Evolutionary conservation across 176 grass and related monocot species (phyloP).

Genomic region (Stipa capillata): DNA sequence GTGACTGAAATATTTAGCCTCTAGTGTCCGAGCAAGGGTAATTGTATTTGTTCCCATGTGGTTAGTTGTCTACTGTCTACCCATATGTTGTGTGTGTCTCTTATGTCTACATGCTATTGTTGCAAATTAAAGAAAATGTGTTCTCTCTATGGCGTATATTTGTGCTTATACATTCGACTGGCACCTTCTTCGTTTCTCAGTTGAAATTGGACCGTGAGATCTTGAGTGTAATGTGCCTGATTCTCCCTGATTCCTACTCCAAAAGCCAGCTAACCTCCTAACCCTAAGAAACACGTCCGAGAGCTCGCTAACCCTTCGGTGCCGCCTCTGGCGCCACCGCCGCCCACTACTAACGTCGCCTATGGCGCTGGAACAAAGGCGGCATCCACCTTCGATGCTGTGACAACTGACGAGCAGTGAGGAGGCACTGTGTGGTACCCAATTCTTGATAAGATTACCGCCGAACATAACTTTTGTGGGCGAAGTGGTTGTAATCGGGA

Average conservation of each 20-base stretch:
- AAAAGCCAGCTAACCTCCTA: neutral
- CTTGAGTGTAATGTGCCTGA: too few species aligned
- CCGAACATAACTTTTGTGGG: neutral
- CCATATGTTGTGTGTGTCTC: neutral
- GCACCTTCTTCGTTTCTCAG: neutral
- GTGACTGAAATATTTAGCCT: constrained; percentile 10
- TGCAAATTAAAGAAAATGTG: neutral
- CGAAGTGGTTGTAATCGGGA: too few species aligned
- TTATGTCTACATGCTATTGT: neutral
- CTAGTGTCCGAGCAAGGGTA: neutral
- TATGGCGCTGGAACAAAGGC: neutral
- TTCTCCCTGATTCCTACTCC: neutral
- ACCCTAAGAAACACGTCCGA: too few species aligned
- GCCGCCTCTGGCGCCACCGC: too few species aligned
- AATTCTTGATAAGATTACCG: neutral
- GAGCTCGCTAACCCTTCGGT: too few species aligned
- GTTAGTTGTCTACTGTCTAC: neutral
- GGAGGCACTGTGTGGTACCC: neutral
- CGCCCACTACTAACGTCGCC: too few species aligned
- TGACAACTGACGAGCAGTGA: neutral
- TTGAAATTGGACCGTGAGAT: neutral
- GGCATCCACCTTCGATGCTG: neutral
- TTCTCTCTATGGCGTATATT: too few species aligned
- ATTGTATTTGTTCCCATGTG: constrained; percentile 18
- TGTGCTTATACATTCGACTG: neutral